Evolutionary conservation across 2,329 filamentous ascomycete species (phyloP).

Genomic region (Sclerotinia subarctica): DNA sequence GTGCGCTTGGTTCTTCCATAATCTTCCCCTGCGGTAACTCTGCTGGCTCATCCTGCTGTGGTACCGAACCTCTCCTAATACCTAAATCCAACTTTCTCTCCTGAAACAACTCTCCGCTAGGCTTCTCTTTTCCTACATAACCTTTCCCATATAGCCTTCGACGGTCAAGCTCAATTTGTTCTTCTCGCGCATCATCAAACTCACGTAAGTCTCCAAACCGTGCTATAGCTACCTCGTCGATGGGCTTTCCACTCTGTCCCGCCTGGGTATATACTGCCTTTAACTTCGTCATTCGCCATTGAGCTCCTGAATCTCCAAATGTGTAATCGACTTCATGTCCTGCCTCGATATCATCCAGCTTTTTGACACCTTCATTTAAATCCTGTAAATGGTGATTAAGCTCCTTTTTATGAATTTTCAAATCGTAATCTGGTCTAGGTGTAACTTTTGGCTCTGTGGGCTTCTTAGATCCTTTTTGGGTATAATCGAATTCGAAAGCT

Average conservation of each 20-base stretch:
- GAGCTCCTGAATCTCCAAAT: slow-evolving; percentile 84
- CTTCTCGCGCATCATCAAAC: slow-evolving; percentile 91
- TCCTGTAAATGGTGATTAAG: slow-evolving; percentile 68
- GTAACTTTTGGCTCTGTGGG: slow-evolving; percentile 44
- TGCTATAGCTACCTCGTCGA: slow-evolving; percentile 81
- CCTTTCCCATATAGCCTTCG: slow-evolving; percentile 78
- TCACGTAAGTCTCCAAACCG: slow-evolving; percentile 76
- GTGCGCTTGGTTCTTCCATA: slow-evolving; percentile 52
- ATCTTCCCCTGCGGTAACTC: slow-evolving; percentile 52
- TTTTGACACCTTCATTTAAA: slow-evolving; percentile 53
- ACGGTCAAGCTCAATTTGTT: slow-evolving; percentile 85
- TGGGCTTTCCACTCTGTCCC: slow-evolving; percentile 64
- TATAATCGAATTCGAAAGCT: slow-evolving; percentile 78
- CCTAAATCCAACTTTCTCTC: slow-evolving; percentile 66
- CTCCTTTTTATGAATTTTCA: slow-evolving; percentile 68
- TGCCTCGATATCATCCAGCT: slow-evolving; percentile 50
- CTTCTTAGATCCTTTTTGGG: slow-evolving; percentile 58
- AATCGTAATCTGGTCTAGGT: slow-evolving; percentile 36
- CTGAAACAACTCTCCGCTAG: slow-evolving; percentile 79
- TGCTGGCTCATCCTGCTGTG: slow-evolving; percentile 39
- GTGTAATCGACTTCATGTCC: slow-evolving; percentile 70
- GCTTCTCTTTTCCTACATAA: slow-evolving; percentile 81
- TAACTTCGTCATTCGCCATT: slow-evolving; percentile 96
- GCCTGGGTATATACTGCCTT: slow-evolving; percentile 79
- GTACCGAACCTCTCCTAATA: slow-evolving; percentile 42